A percentile compares a stretch with the other conserved stretches of the same genome.
phyloP scores from a whole-genome alignment of 495 filamentous ascomycete genomes.

The Glarea lozoyensis region DNA sequence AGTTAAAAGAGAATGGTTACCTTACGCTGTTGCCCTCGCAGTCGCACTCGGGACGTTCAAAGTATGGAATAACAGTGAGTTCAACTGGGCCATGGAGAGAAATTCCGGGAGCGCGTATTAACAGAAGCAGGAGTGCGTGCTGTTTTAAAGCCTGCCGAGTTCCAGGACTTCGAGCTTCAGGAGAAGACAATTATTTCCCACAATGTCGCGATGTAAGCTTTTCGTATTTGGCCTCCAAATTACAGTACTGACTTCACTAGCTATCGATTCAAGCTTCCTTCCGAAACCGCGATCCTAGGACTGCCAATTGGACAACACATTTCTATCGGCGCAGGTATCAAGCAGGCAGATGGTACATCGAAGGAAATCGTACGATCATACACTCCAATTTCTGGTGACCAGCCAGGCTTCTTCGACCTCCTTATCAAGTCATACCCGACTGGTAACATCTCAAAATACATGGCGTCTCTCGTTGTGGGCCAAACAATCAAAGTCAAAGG shows the following conservation, averaged over 20 bases:
- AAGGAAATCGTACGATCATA: constrained; percentile 95
- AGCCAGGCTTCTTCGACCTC: constrained; percentile 91
- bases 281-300: constrained; percentile 72
- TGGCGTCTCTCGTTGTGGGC: constrained; percentile 72
- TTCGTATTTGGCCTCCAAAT: neutral
- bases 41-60: constrained; percentile 53
- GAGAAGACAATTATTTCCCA: constrained; percentile 91
- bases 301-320: constrained; percentile 98
- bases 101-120: constrained; percentile 4
- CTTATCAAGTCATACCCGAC: constrained; percentile 96
- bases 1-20: constrained; percentile 68
- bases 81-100: neutral
- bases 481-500: constrained; percentile 83
- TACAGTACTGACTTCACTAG: constrained; percentile 25
- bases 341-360: constrained; percentile 48
- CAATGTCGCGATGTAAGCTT: constrained; percentile 81
- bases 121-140: constrained; percentile 52
- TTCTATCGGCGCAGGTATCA: constrained; percentile 75
- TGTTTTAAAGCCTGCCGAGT: constrained; percentile 76
- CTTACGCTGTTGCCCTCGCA: constrained; percentile 59
- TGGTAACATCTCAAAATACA: constrained; percentile 90
- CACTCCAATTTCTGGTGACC: constrained; percentile 91
- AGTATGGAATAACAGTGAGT: constrained; percentile 50
- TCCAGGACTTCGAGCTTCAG: constrained; percentile 82
- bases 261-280: constrained; percentile 84